Evolutionary conservation across 2,329 filamentous ascomycete species (phyloP), one percentile per base, ranked within the genome.

Genomic region (Trichoderma harzianum): DNA sequence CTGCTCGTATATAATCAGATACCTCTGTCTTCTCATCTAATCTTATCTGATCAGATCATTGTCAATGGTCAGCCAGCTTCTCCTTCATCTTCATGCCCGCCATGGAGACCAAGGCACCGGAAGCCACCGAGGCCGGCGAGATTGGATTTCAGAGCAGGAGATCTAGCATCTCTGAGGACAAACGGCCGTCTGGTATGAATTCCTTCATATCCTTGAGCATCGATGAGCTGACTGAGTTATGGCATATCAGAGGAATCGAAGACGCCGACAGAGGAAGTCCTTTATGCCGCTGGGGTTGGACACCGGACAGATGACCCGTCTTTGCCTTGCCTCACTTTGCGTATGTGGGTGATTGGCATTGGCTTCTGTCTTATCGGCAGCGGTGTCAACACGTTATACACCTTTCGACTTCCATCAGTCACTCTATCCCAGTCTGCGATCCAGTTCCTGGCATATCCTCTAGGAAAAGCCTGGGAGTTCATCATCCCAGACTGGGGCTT

Each of bases 391-490:
- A 83, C 82, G 26, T 76, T 84, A 24, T 82, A 84, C 68, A 82
- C 80, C 0, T 79, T 84, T n/a, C 74, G 78, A 0, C 78, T 80
- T 32, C 78, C 79, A 1, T 78, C 78, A 5, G 76, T 81, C 66
- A 79, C 76, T 18, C 74, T 81, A 3, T 80, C 78, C 0, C 78
- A 80, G 69, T 80, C 78, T 2, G 79, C 79, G 0, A 80, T 81
- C 16, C 84, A 86, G 69, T 79, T 86, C 47, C 72, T 85, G 6
- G 81, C 84, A 0, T 85, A 83, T 69, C 84, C 84, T 0, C 71
- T 85, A 3, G 84, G 84, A 3, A 81, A 79, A 78, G 76, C 81
- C 72, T 76, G 76, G 84, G 74, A 83, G 76, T 74, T 76, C 47
- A 72, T 70, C 0, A 26, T 81, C 0, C 79, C 80, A 0, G 77